Base-by-base conservation (phyloP, 768 basidiomycete species). In the Phaeotremella fagi region DNA sequence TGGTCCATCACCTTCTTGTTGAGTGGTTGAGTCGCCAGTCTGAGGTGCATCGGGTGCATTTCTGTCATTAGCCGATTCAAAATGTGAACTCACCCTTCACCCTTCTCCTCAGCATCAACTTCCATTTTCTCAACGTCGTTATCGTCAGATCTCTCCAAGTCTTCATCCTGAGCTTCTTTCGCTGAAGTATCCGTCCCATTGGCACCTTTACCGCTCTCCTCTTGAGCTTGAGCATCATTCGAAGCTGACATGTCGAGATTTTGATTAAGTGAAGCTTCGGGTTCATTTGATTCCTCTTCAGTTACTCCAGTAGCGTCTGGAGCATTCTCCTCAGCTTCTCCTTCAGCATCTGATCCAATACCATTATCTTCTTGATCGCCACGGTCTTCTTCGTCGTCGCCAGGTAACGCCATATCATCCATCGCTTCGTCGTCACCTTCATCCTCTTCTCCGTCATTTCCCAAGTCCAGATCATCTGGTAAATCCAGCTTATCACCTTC, bases 401-500 rank as follows among this genome's bases (percentile, higher is more conserved):
- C 38, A 22, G 38, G 12, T 3, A 63, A 60, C 4, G 59, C 60
- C 44, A 69, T 61, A 28, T 61, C 26, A 20, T 20, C 22, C 38
- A 41, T 41, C 38, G 38, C 72, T n/a, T n/a, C n/a, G 45, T 75
- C 68, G 20, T 77, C 75, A 12, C 72, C 74, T 31, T 75, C 73
- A 20, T 64, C 58, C 11, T 76, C 74, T n/a, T n/a, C n/a, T 44
- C 31, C 55, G 22, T 52, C 49, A 22, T 29, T 48, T 20, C 41
- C 51, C 22, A 43, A 24, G 16, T 77, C 46, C 31, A 72, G 48
- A 35, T 73, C 75, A 22, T 97, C 92, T 0, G 94, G 94, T 9
- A 98, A 79, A 64, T 98, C 87, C 38, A 98, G 80, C 3, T 83
- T 84, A 47, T 94, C 80, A 2, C 85, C 85, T 55, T 95, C 88